Evolutionary conservation across 306 rosid genomes (phyloP), one percentile per base, ranked within the genome.

Genomic region (Astragalus membranaceus): DNA sequence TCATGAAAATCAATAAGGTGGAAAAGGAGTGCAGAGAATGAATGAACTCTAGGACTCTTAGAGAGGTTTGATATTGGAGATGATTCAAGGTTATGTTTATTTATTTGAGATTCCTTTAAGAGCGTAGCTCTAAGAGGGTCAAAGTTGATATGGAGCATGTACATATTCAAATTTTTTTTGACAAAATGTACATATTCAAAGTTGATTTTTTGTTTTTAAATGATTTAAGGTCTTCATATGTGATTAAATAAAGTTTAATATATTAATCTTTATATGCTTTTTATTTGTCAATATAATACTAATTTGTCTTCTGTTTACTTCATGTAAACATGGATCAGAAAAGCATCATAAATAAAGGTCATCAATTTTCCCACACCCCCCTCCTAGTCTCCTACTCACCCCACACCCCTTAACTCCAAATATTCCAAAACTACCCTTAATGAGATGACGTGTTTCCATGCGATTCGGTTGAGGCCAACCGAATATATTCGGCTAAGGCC

Each of bases 1-100:
- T 86, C 92, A 13, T 86, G 84, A 92, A 65, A 36, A 39, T 50
- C 15, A 60, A 65, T 29, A n/a, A 65, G 57, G 64, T 43, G 9
- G 35, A 52, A 63, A 64, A 33, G 67, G 66, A 44, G 16, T 67
- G 57, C 50, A 26, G 65, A 64, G 65, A 53, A 44, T 76, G 75
- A 69, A 20, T 20, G 23, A 20, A 20, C 1, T 20, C 23, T 20
- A 20, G 23, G 23, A 74, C 55, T 57, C 14, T 7, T 11, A 8
- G 30, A 54, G 42, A 66, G 32, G 15, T 63, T 70, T 62, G 32
- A 2, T 5, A 26, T 10, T 67, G 52, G 20, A 14, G 56, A 10
- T 49, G 42, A 50, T 56, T 78, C 69, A 47, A 63, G 61, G 12
- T 59, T 60, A 35, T 35, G 77, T 20, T 46, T 48, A 62, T 57